Evolutionary conservation across 345 rosid species (phyloP), one percentile per base, ranked within the genome.

Genomic region (Geranium brycei): DNA sequence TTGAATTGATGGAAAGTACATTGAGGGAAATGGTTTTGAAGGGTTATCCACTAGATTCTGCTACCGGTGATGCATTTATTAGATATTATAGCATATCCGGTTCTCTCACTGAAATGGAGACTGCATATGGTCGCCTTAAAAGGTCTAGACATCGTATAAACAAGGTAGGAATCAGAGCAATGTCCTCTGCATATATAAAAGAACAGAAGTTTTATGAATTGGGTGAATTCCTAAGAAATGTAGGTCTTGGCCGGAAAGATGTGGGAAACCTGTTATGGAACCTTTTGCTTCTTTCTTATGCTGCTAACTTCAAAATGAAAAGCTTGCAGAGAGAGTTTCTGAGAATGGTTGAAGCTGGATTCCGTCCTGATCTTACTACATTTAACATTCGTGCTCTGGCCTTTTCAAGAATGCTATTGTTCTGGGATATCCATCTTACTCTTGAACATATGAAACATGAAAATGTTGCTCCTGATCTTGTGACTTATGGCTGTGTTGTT

Each of bases 351-450:
- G 84, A 75, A 17, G 70, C 85, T 4, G 89, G 91, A 35, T 86
- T 92, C 64, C 47, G 56, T 62, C 96, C 96, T 7, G 96, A 92
- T 65, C 58, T 92, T 58, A 85, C 84, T 18, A 80, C 96, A 1
- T 92, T 92, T 62, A 92, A 92, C 65, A 72, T 89, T 47, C 77
- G 96, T 15, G 81, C 87, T 59, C 63, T 83, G 56, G 96, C 89
- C 28, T 91, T 85, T 72, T 92, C 93, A 6, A 84, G 73, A 71
- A 87, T 92, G 91, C 76, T 83, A 47, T 67, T 89, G 68, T 82
- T 92, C 57, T 83, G 96, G 95, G 96, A 89, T 81, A 85, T 92
- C 47, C 98, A 89, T 75, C 91, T 89, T 55, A 83, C 79, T 66
- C 81, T 92, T 65, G 87, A 87, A 41, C 96, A 92, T 71, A 89